Conservation (phyloP, 768 basidiomycete genomes). For the Paxillus rubicundulus region DNA sequence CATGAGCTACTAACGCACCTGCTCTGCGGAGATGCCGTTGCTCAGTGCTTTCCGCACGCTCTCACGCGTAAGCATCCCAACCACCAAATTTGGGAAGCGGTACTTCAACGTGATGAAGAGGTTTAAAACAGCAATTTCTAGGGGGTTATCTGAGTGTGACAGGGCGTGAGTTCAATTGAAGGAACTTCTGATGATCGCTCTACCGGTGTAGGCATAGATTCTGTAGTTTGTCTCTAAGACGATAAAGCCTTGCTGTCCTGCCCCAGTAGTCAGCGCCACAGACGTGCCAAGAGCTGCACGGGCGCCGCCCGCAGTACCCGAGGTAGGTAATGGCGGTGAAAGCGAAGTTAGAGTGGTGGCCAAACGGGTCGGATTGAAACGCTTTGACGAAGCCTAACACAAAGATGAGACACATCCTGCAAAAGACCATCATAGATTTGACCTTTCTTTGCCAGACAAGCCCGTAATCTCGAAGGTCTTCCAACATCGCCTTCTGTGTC, state of each 20-base stretch:
- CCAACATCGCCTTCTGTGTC: conserved; percentile 82
- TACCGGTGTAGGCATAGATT: conserved; percentile 96
- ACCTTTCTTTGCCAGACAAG: conserved; percentile 86
- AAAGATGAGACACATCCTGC: conserved; percentile 8
- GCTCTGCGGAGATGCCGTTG: conserved; percentile 95
- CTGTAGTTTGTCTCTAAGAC: conserved; percentile 98
- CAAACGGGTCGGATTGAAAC: conserved; percentile 92
- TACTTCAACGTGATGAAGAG: conserved; percentile 91
- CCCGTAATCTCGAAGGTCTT: conserved; percentile 92
- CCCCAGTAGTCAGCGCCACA: conserved; percentile 43
- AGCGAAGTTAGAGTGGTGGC: conserved; percentile 94
- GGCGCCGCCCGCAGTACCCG: conserved; percentile 27
- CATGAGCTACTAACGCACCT: conserved; percentile 51
- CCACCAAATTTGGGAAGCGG: conserved; percentile 95
- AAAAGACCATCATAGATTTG: conserved; percentile 23
- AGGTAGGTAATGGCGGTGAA: conserved; percentile 72
- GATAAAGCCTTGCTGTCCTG: conserved; percentile 83
- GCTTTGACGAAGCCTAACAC: conserved; percentile 63
- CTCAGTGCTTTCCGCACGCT: conserved; percentile 91
- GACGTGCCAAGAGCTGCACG: conserved; percentile 14
- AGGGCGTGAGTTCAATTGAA: conserved; percentile 16
- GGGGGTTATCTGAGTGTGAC: conserved; percentile 71
- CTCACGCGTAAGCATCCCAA: conserved; percentile 91
- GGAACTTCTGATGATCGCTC: conserved; percentile 12
- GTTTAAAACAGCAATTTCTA: conserved; percentile 94